These are phyloP conservation scores for Aristolochia contorta DNA, from an alignment of 164 flowering plant species.

Conservation along the genomic window DNA sequence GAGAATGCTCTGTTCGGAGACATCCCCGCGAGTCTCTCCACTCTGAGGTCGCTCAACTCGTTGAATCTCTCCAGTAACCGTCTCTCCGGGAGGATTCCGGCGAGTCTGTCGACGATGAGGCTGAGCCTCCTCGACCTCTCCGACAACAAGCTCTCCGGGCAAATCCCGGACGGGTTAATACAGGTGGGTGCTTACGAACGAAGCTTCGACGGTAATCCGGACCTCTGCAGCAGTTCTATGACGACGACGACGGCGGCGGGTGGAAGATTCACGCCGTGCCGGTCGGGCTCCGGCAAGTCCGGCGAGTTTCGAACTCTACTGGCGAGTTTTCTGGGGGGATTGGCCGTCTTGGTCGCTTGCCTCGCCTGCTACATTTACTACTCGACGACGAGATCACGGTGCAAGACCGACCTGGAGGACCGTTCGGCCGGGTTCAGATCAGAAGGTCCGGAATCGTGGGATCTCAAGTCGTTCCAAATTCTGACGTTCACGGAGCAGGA, in stretches of 20 bases:
- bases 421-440: no score
- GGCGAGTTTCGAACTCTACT: slow-evolving; percentile 25
- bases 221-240: slow-evolving; percentile 68
- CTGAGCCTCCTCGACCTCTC: slow-evolving; percentile 70
- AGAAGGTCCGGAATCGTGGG: slow-evolving; percentile 77
- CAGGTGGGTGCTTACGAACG: slow-evolving; percentile 36
- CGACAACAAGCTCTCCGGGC: slow-evolving; percentile 44
- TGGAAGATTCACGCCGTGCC: slow-evolving; percentile 31
- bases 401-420: no score
- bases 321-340: slow-evolving; percentile 27
- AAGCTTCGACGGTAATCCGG: slow-evolving; percentile 55
- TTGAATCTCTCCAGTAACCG: slow-evolving; percentile 55
- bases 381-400: no score
- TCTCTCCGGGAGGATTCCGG: slow-evolving; percentile 58
- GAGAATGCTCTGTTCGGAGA: slow-evolving; percentile 43
- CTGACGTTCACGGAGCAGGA: slow-evolving; percentile 65
- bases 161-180: slow-evolving; percentile 37
- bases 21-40: slow-evolving; percentile 51
- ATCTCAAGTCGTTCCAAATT: slow-evolving; percentile 60
- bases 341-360: slow-evolving; percentile 15
- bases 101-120: slow-evolving; percentile 35
- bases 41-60: slow-evolving; percentile 39
- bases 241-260: no score
- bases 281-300: slow-evolving; percentile 21
- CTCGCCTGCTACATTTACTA: slow-evolving; percentile 26